Evolutionary conservation across 768 basidiomycete species (phyloP).

Genomic region (Pseudohyphozyma bogoriensis): DNA sequence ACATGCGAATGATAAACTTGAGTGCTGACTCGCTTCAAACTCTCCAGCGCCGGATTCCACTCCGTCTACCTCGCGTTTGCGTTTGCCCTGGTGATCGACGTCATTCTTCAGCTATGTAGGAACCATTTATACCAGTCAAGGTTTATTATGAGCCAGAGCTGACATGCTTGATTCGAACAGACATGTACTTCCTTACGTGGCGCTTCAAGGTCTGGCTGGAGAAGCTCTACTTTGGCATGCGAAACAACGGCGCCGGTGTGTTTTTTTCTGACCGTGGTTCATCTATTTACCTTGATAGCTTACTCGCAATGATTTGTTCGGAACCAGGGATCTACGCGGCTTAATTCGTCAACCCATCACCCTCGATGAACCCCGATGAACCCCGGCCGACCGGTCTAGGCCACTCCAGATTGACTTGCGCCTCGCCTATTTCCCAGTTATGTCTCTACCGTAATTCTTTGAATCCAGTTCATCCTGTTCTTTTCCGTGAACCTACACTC

Average conservation of each 20-base stretch:
- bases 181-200: slow-evolving; percentile 12
- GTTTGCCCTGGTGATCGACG: slow-evolving; percentile 11
- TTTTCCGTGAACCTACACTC: too few species aligned
- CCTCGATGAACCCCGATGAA: too few species aligned
- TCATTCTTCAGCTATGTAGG: slow-evolving; percentile 13
- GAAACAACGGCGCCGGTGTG: not conserved
- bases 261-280: not conserved
- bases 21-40: not conserved
- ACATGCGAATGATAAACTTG: too few species aligned
- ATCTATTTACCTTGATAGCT: not conserved
- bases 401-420: too few species aligned
- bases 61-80: slow-evolving; percentile 24
- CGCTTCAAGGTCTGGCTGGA: slow-evolving; percentile 15
- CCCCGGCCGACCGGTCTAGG: too few species aligned
- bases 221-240: slow-evolving; percentile 6
- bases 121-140: not conserved
- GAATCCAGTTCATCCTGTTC: too few species aligned
- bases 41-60: slow-evolving; percentile 14
- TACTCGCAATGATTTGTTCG: not conserved
- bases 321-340: not conserved
- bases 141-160: not conserved
- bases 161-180: too few species aligned
- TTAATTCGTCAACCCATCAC: too few species aligned
- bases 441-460: too few species aligned
- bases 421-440: too few species aligned